Base-by-base conservation (phyloP, 2,329 filamentous ascomycete species). In the Diplocarpon rosae region DNA sequence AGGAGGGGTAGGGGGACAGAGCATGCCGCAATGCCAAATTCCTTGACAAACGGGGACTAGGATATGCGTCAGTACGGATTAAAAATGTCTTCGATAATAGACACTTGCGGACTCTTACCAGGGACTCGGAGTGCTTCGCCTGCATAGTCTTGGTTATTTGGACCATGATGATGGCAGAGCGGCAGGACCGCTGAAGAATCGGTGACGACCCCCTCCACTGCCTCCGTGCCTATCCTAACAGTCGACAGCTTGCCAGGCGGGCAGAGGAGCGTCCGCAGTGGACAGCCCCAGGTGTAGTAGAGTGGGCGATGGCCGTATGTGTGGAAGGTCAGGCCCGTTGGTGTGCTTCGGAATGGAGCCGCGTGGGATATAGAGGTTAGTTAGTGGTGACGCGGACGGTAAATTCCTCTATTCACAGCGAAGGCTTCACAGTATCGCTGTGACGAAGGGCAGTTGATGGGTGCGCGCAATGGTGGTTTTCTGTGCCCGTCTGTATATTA, bases 41-140 rank as follows among this genome's bases (percentile, higher is more conserved):
- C 74, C 64, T 82, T 76, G 53, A 96, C 75, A 72, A 85, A 94
- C 55, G 87, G 83, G 64, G 92, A 95, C 86, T 95, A 55, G 52
- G 34, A 39, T 16, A 39, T 14, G 13, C n/a, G 42, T 56, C 39
- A 60, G 53, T 14, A 35, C 5, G 28, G 17, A 38, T 24, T 24
- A 4, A 7, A 24, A 24, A 24, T 4, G 20, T 24, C 7, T 24
- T 24, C 4, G 20, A 3, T 24, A 7, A 24, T 4, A 24, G 20
- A 24, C 3, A 3, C 12, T 13, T 3, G 12, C 5, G 11, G 16
- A 10, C n/a, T 31, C 15, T 64, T 67, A 83, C 78, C 71, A 80
- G 59, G 27, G 76, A 80, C 65, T 82, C 78, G 66, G 70, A 72
- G 62, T 83, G 78, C 68, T 81, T 82, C 48, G 70, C 61, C 65